Evolutionary conservation across 306 rosid species (phyloP), one percentile per base, ranked within the genome.

Genomic region (Malus fusca): DNA sequence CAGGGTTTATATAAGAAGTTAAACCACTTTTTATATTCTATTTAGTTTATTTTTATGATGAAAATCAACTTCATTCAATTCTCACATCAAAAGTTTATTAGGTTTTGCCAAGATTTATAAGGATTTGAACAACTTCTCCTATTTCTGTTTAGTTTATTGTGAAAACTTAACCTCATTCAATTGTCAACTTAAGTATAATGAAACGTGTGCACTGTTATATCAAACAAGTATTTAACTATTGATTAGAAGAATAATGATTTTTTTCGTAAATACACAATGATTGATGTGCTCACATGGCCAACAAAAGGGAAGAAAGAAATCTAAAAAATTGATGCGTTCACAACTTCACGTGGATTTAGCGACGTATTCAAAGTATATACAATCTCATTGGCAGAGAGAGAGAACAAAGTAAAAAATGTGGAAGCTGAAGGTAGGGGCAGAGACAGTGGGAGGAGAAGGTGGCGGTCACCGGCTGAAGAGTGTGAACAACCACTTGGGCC

Each of bases 351-450:
- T 30, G 68, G 68, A 63, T 63, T 63, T 17, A 30, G 9, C 17
- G n/a, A 30, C 17, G 42, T 30, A 17, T 3, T 15, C 22, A 63
- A 63, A 46, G 15, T 46, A 46, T 3, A 46, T 14, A 14, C 5
- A 46, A 14, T 46, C 58, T 13, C 61, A 4, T 69, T 8, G 40
- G 59, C n/a, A 66, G 53, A 4, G 52, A 46, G 52, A n/a, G 51
- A 44, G 11, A n/a, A 13, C 43, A 18, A 37, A 43, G 10, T 23
- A 9, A 68, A 68, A 68, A 78, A 82, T 82, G 83, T 82, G 86
- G 86, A 76, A 82, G 83, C 80, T 82, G 65, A 78, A 82, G 75
- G 31, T 74, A 55, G 86, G 86, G 40, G 48, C 69, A 28, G 80
- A 75, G n/a, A 74, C 82, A 23, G 74, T 78, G 3, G 60, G 71